Conservation (phyloP, 73 alveolate species). For the Blepharisma japonicum region DNA sequence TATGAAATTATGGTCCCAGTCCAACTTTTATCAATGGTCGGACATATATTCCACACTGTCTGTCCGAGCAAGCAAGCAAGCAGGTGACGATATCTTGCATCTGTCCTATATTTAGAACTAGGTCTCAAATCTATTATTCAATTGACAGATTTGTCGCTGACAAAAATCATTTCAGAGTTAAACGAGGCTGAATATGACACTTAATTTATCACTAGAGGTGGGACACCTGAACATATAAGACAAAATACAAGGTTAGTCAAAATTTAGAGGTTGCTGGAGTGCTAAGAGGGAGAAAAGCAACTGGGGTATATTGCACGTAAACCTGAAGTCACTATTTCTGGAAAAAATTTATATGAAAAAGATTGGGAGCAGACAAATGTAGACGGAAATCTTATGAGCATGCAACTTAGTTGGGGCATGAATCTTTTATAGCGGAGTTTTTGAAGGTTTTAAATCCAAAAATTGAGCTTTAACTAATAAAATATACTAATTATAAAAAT, state of each 20-base stretch:
- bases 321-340: constrained; percentile 78
- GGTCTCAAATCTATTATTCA: constrained; percentile 81
- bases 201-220: constrained; percentile 88
- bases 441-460: constrained; percentile 68
- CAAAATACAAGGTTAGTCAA: constrained; percentile 66
- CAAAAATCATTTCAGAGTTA: constrained; percentile 65
- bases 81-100: constrained; percentile 84
- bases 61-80: constrained; percentile 86
- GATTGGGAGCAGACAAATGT: constrained; percentile 81
- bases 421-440: constrained; percentile 67
- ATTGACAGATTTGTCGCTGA: constrained; percentile 61
- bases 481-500: too few species aligned
- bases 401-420: constrained; percentile 88
- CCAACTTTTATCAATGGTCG: constrained; percentile 67
- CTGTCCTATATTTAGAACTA: constrained; percentile 84
- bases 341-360: constrained; percentile 60
- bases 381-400: constrained; percentile 86
- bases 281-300: constrained; percentile 62
- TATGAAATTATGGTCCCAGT: constrained; percentile 81
- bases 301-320: constrained; percentile 82
- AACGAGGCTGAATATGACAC: constrained; percentile 79
- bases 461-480: constrained; percentile 25
- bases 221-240: constrained; percentile 95
- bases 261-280: constrained; percentile 83
- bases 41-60: constrained; percentile 74